Evolutionary conservation across 371 early-diverging fungal genomes (phyloP), one percentile per base, ranked within the genome.

Genomic region (Batkoa obscura): DNA sequence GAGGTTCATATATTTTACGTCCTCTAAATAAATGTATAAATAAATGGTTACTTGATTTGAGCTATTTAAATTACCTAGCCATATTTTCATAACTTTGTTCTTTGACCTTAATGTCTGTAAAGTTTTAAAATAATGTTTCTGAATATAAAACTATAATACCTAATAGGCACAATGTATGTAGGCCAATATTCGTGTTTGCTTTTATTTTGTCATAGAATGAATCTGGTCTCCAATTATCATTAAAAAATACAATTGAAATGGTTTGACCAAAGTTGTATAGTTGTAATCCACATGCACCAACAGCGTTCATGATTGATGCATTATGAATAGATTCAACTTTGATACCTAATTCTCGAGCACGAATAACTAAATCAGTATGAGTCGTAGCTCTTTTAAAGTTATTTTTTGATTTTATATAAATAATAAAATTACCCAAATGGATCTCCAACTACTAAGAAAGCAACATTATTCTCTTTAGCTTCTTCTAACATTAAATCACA

Each of bases 181-280:
- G 67, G 12, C 88, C 89, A 52, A 80, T 68, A 45, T 70, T 66
- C 33, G 78, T 67, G 69, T 99, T 99, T 58, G 78, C 79, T 62
- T 81, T 76, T 67, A 99, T 84, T 58, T 90, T 84, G 59, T 86
- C 87, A 70, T 94, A 96, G 69, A 95, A 98, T 62, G 90, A 89
- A 66, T 91, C 94, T 0, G 99, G 99, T 39, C 90, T 77, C 96
- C 95, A 98, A 17, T 71, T 82, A 2, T 95, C 94, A 3, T 86
- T 85, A 68, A 96, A 99, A 70, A 95, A 99, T 3, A 93, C 94
- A 61, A 99, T 88, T n/a, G 98, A 96, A 42, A 99, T 86, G 6
- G 97, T 94, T 68, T 89, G 89, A 30, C 99, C 99, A 78, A 94
- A 98, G 69, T 85, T 88, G 73, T 99, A 99, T 42, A 98, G 79